Evolutionary conservation across 306 rosid species (phyloP).

Genomic region (Gleditsia sinensis): DNA sequence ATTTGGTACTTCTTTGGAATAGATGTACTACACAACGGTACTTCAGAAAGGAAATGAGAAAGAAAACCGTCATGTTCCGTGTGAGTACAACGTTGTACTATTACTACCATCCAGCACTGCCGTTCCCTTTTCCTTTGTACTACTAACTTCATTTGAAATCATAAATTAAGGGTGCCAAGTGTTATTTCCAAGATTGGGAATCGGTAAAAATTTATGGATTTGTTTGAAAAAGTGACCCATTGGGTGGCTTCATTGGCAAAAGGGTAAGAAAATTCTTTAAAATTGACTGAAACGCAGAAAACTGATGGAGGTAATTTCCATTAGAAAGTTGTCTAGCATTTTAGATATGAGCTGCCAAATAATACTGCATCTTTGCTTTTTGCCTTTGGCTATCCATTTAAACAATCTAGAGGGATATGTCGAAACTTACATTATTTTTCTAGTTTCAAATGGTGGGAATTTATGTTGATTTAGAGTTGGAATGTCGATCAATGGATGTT

Average conservation of each 20-base stretch:
- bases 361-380: no score
- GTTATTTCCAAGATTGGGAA: no score
- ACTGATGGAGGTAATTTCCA: no score
- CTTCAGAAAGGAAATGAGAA: background rate
- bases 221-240: background rate
- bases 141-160: background rate
- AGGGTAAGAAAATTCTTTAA: background rate
- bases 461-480: no score
- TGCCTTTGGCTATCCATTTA: no score
- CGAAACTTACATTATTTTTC: no score
- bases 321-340: no score
- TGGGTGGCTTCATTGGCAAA: background rate
- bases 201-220: background rate
- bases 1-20: conserved; percentile 34
- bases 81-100: conserved; percentile 52
- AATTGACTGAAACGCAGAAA: background rate
- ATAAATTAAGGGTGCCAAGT: background rate
- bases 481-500: no score
- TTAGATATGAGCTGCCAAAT: no score
- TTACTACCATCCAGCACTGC: background rate
- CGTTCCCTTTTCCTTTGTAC: background rate
- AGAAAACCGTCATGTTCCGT: background rate
- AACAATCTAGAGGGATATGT: no score
- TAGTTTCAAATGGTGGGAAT: no score
- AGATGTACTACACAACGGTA: conserved; percentile 40